Percentiles rank a stretch among this genome's conserved stretches.
phyloP scores from a whole-genome alignment of 208 protist genomes.

The Crithidia bombi region DNA sequence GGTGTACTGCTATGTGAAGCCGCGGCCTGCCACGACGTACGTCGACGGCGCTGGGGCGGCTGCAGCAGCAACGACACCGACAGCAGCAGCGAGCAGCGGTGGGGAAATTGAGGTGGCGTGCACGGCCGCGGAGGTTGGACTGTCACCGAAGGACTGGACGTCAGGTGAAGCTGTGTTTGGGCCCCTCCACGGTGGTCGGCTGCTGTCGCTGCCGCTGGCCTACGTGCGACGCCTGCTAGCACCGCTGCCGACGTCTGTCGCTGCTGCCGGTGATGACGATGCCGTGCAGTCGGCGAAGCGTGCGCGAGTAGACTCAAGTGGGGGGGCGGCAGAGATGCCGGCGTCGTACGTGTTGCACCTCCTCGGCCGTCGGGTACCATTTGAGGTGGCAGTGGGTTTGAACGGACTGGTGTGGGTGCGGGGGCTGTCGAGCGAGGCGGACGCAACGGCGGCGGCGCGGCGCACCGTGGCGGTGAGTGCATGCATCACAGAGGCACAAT shows the following conservation, averaged over 20 bases:
- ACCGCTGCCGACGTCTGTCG: conserved; percentile 16
- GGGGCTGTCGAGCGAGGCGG: conserved; percentile 49
- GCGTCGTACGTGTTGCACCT: conserved; percentile 65
- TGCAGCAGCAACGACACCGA: too few species aligned
- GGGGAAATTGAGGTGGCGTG: conserved; percentile 78
- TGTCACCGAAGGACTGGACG: conserved; percentile 84
- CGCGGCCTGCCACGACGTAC: conserved; percentile 29
- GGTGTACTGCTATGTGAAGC: conserved; percentile 79
- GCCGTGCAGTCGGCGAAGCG: conserved; percentile 19
- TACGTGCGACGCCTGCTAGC: conserved; percentile 73
- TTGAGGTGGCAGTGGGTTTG: conserved; percentile 75
- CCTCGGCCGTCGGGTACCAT: conserved; percentile 67
- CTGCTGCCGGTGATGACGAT: too few species aligned
- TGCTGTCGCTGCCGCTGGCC: conserved; percentile 66
- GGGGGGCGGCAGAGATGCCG: conserved; percentile 27
- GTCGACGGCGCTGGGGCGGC: conserved; percentile 20
- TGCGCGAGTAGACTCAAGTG: conserved; percentile 19
- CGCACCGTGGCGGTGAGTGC: conserved; percentile 75
- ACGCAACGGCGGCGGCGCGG: conserved; percentile 48
- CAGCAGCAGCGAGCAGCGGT: conserved; percentile 2
- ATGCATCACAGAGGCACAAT: conserved; percentile 79
- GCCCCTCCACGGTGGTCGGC: conserved; percentile 63
- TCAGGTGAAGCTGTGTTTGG: conserved; percentile 83
- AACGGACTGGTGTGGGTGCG: conserved; percentile 88
- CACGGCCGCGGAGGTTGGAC: conserved; percentile 68